A percentile compares a stretch with the other conserved stretches of the same genome.
These are phyloP conservation scores for Nakaseomyces delphensis DNA, from an alignment of 1,139 yeast species.

Conservation along the genomic window DNA sequence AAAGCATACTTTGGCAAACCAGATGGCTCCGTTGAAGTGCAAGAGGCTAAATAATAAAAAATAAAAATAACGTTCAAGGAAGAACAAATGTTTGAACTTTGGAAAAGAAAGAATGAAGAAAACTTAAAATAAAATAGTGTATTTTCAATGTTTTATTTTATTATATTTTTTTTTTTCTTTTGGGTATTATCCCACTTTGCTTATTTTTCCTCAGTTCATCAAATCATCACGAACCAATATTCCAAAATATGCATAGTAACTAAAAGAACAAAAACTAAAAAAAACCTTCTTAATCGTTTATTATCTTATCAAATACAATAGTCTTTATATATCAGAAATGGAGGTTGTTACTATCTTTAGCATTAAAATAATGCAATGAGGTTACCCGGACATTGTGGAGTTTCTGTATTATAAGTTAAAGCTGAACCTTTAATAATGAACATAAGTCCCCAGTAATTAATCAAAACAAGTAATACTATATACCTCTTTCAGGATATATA, in stretches of 20 bases:
- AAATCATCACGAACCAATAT: too few relatives aligned
- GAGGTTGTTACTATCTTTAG: too few relatives aligned
- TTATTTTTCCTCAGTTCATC: too few relatives aligned
- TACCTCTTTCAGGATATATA: too few relatives aligned
- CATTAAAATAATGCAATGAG: background rate
- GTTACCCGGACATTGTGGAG: too few relatives aligned
- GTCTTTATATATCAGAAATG: too few relatives aligned
- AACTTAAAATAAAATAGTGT: background rate
- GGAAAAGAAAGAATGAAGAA: background rate
- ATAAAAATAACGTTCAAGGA: too few relatives aligned
- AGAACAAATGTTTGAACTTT: background rate
- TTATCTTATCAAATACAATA: too few relatives aligned
- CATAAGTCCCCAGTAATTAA: too few relatives aligned
- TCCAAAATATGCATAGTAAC: too few relatives aligned
- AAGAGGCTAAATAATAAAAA: background rate
- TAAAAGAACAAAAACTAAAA: background rate
- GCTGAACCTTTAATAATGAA: too few relatives aligned
- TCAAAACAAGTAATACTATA: too few relatives aligned
- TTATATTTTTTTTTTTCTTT: background rate
- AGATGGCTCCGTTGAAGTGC: conserved; percentile 49
- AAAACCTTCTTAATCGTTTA: background rate
- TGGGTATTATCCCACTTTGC: background rate
- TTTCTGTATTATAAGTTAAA: background rate
- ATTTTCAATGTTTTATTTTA: background rate
- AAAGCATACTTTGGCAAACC: conserved; percentile 85